Conservation (phyloP, 805 yeast genomes). For the Candida corydali region DNA sequence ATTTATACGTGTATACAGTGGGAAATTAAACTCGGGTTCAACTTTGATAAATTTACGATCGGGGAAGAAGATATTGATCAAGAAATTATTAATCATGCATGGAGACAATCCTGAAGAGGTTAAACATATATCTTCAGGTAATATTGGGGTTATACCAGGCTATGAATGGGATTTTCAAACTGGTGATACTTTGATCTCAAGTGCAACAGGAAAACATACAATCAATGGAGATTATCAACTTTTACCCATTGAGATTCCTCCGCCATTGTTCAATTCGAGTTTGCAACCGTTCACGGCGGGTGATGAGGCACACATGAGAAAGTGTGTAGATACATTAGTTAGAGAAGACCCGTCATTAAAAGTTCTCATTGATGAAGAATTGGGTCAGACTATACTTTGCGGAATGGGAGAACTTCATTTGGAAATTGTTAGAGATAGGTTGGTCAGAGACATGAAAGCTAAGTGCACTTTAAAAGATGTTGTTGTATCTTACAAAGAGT, state of each 20-base stretch:
- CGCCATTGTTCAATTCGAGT: slow-evolving; percentile 85
- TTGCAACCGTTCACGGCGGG: slow-evolving; percentile 82
- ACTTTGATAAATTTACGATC: slow-evolving; percentile 66
- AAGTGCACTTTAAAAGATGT: slow-evolving; percentile 77
- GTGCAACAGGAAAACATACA: slow-evolving; percentile 42
- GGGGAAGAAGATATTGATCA: slow-evolving; percentile 60
- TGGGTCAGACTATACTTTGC: slow-evolving; percentile 82
- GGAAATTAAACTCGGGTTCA: slow-evolving; percentile 60
- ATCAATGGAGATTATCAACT: slow-evolving; percentile 48
- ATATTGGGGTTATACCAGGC: slow-evolving; percentile 87
- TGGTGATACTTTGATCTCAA: slow-evolving; percentile 83
- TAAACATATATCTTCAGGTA: slow-evolving; percentile 60
- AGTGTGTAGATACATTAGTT: slow-evolving; percentile 60
- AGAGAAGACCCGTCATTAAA: slow-evolving; percentile 89
- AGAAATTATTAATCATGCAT: slow-evolving; percentile 76
- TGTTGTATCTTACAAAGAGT: slow-evolving; percentile 87
- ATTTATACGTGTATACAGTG: slow-evolving; percentile 85
- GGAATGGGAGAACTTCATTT: slow-evolving; percentile 98
- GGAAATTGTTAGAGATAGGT: slow-evolving; percentile 79
- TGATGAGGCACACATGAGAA: slow-evolving; percentile 69
- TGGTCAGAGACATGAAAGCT: slow-evolving; percentile 78
- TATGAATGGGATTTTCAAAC: slow-evolving; percentile 67
- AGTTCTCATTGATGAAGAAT: slow-evolving; percentile 70
- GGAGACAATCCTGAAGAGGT: slow-evolving; percentile 84
- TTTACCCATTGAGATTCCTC: slow-evolving; percentile 80